Conservation (phyloP, 495 filamentous ascomycete species). For the Emericellopsis terricola region DNA sequence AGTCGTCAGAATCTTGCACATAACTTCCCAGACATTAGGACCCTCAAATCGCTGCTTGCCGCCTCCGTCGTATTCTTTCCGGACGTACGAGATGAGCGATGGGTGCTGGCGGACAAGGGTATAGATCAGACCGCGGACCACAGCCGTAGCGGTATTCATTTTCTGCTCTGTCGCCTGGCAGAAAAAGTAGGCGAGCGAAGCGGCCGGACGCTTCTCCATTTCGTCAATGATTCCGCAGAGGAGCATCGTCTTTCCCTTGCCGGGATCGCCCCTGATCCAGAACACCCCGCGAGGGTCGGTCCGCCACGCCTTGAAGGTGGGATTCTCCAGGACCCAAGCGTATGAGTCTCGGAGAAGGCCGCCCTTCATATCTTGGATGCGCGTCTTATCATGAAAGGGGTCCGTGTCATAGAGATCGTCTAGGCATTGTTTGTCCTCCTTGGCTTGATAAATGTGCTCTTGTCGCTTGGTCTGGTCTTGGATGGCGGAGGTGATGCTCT, state of each 20-base stretch:
- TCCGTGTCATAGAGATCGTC: slow-evolving; percentile 11
- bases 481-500: too few relatives aligned
- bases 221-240: slow-evolving; percentile 21
- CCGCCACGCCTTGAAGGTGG: slow-evolving; percentile 16
- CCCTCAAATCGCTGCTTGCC: slow-evolving; percentile 14
- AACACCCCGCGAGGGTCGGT: slow-evolving; percentile 6
- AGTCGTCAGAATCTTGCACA: slow-evolving; percentile 12
- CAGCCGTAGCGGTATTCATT: slow-evolving; percentile 19
- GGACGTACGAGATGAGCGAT: slow-evolving; percentile 14
- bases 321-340: slow-evolving; percentile 21
- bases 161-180: slow-evolving; percentile 17
- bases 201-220: slow-evolving; percentile 5
- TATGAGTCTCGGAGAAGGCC: slow-evolving; percentile 21
- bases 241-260: slow-evolving; percentile 34
- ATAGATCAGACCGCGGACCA: slow-evolving; percentile 24
- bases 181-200: slow-evolving; percentile 24
- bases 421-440: slow-evolving; percentile 5
- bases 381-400: slow-evolving; percentile 17
- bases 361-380: slow-evolving; percentile 22
- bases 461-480: too few relatives aligned
- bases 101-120: slow-evolving; percentile 16
- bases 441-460: background rate
- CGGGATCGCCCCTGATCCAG: slow-evolving; percentile 21
- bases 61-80: slow-evolving; percentile 10
- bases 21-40: slow-evolving; percentile 11